A percentile compares a stretch with the other conserved stretches of the same genome.
Evolutionary conservation across 2,329 filamentous ascomycete genomes (phyloP).

Genomic region (Trichocomaceae sp.): DNA sequence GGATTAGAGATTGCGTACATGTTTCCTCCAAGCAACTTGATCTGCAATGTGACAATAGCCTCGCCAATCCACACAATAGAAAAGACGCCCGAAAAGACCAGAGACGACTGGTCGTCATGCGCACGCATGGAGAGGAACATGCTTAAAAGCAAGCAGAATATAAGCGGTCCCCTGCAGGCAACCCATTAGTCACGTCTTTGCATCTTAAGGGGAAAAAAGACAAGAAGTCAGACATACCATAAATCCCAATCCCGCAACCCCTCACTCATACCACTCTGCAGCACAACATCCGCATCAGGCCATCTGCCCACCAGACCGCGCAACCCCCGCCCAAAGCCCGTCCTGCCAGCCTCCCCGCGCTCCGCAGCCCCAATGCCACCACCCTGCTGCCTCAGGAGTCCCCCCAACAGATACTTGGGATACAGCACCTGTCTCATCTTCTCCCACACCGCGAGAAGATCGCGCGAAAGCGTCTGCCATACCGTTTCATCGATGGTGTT

Average conservation of each 20-base stretch:
- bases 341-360: conserved; percentile 43
- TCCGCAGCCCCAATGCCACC: conserved; percentile 50
- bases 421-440: conserved; percentile 98
- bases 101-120: conserved; percentile 69
- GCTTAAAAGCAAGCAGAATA: conserved; percentile 86
- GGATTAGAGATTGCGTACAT: conserved; percentile 62
- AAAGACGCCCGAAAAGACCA: conserved; percentile 94
- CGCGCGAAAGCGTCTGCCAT: conserved; percentile 92
- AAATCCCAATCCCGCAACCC: conserved; percentile 95
- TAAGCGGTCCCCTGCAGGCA: conserved; percentile 67
- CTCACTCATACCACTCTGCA: conserved; percentile 72
- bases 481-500: conserved; percentile 97
- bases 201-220: neutral
- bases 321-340: conserved; percentile 42
- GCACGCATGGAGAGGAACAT: conserved; percentile 81
- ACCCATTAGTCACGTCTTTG: conserved; percentile 1
- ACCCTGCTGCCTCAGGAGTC: conserved; percentile 54
- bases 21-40: conserved; percentile 90
- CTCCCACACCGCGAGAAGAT: conserved; percentile 88
- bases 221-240: conserved; percentile 49
- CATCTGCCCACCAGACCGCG: conserved; percentile 55
- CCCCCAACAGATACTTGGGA: conserved; percentile 82
- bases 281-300: conserved; percentile 60
- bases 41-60: conserved; percentile 94
- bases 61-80: conserved; percentile 95